Percentiles rank a stretch among this genome's conserved stretches.
These are phyloP conservation scores for Phaeosphaeriaceae sp. DNA, from an alignment of 2,329 filamentous ascomycete genomes.

Conservation along the genomic window DNA sequence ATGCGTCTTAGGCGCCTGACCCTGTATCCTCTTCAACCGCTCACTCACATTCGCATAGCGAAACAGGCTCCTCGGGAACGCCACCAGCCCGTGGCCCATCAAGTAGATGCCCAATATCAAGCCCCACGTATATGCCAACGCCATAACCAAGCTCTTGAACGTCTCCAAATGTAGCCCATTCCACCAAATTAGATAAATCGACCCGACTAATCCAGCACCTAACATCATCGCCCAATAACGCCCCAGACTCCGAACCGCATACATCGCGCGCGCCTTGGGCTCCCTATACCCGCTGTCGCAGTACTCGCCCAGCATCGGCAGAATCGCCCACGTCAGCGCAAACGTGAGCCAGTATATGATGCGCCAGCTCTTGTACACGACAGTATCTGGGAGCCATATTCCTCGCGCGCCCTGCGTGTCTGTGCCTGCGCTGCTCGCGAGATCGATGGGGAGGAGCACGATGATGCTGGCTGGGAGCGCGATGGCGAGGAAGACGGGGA, in stretches of 20 bases:
- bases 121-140: conserved; percentile 92
- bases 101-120: conserved; percentile 91
- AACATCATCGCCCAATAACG: conserved; percentile 87
- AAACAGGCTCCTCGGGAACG: conserved; percentile 82
- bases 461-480: conserved; percentile 91
- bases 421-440: conserved; percentile 81
- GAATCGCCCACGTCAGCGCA: conserved; percentile 89
- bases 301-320: conserved; percentile 93
- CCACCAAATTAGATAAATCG: conserved; percentile 82
- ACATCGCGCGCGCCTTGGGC: conserved; percentile 77
- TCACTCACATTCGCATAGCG: conserved; percentile 79
- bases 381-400: conserved; percentile 82
- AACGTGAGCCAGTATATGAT: conserved; percentile 98
- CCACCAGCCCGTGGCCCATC: conserved; percentile 96
- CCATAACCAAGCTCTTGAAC: conserved; percentile 88
- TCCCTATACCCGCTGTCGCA: conserved; percentile 93
- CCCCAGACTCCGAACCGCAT: conserved; percentile 86
- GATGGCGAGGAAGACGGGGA: conserved; percentile 95
- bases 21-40: conserved; percentile 76
- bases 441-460: conserved; percentile 91
- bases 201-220: conserved; percentile 70
- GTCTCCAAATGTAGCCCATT: conserved; percentile 75
- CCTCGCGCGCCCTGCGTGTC: conserved; percentile 75
- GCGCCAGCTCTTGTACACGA: conserved; percentile 88
- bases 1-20: conserved; percentile 79